These are phyloP conservation scores for Gossypium schwendimanii DNA, from an alignment of 441 rosid species.

Conservation along the genomic window DNA sequence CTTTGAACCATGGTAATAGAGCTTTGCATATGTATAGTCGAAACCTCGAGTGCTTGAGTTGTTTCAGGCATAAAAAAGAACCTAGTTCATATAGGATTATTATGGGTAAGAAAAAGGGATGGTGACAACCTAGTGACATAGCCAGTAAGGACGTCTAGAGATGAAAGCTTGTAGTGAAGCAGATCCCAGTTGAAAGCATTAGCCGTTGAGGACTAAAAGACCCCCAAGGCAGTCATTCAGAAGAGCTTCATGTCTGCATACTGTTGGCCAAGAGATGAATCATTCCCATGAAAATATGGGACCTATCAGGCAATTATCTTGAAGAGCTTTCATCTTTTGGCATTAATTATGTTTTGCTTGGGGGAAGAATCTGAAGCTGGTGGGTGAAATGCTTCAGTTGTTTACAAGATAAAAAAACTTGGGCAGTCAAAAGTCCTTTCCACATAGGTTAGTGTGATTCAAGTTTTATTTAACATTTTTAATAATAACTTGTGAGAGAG, in stretches of 20 bases:
- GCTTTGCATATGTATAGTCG: not conserved
- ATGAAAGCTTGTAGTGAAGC: not conserved
- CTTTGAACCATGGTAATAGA: not conserved
- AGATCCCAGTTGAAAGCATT: conserved; percentile 1
- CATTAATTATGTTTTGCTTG: not conserved
- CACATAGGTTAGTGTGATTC: not conserved
- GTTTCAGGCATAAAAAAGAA: not conserved
- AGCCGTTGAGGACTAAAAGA: not conserved
- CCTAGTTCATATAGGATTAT: not conserved
- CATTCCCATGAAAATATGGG: not conserved
- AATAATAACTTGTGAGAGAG: not conserved
- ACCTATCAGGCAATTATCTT: not conserved
- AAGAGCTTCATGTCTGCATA: not conserved
- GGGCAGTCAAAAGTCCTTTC: not conserved
- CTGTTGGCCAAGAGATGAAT: not conserved
- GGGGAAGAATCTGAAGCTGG: not conserved
- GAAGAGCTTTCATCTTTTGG: not conserved
- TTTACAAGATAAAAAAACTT: not conserved
- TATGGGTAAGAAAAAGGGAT: not conserved
- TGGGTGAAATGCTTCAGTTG: not conserved
- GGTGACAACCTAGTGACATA: not conserved
- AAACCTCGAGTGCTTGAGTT: not conserved
- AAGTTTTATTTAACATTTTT: not conserved
- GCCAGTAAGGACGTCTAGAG: not conserved
- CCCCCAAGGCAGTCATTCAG: not conserved